phyloP scores from a whole-genome alignment of 306 rosid genomes.

The Biancaea sappan region DNA sequence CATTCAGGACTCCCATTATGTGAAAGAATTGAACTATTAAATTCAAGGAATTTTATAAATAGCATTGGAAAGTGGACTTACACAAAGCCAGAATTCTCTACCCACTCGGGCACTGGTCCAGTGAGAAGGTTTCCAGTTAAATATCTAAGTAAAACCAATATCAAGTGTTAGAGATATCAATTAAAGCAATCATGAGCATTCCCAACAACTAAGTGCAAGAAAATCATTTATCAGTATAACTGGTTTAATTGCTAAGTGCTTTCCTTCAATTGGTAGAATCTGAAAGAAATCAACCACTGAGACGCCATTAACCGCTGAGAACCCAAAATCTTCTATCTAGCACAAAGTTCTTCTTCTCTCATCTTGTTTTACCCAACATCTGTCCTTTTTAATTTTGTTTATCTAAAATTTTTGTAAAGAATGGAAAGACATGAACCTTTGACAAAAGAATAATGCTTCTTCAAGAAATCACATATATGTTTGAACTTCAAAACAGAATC shows the following conservation, averaged over 20 bases:
- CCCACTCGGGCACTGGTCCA: slow-evolving; percentile 60
- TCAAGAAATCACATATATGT: not conserved
- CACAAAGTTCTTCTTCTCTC: not conserved
- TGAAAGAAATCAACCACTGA: not conserved
- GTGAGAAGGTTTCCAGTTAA: slow-evolving; percentile 73
- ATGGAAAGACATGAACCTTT: not conserved
- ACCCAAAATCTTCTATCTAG: not conserved
- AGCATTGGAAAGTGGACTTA: slow-evolving; percentile 44
- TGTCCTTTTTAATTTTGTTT: not conserved
- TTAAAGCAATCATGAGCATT: not conserved
- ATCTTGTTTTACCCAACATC: not conserved
- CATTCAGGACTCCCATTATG: not conserved
- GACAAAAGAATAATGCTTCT: not conserved
- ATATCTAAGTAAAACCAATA: slow-evolving; percentile 45
- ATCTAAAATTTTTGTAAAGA: not conserved
- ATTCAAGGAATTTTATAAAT: slow-evolving; percentile 4
- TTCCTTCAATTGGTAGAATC: not conserved
- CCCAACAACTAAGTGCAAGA: not conserved
- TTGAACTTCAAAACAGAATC: not conserved
- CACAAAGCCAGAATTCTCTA: slow-evolving; percentile 26
- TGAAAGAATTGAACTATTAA: not conserved
- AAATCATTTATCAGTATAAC: not conserved
- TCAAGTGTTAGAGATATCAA: not conserved
- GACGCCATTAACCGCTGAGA: not conserved
- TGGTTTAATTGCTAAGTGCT: not conserved